A percentile compares a stretch with the other conserved stretches of the same genome.
Evolutionary conservation across 2,329 filamentous ascomycete species (phyloP).

Genomic region (Aspergillus felis): DNA sequence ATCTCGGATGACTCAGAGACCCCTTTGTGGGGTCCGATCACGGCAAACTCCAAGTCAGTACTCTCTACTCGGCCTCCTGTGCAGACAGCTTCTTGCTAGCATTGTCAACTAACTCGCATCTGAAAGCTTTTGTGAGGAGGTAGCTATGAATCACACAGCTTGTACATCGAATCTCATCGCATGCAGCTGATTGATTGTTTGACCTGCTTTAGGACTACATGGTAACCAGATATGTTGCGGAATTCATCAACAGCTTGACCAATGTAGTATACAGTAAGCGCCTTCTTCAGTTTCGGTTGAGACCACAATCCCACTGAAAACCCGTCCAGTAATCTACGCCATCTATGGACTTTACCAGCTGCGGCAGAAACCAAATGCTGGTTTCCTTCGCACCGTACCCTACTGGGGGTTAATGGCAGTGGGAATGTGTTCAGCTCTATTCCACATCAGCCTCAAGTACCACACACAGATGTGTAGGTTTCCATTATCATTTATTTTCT

Average conservation of each 20-base stretch:
- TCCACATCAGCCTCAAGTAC: conserved; percentile 26
- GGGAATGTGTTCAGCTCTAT: conserved; percentile 21
- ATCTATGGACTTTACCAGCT: conserved; percentile 13
- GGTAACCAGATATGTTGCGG: background rate
- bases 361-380: background rate
- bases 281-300: background rate
- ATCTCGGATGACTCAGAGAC: background rate
- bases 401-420: conserved; percentile 21
- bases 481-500: background rate
- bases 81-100: background rate
- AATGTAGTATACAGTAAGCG: background rate
- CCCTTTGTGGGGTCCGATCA: background rate
- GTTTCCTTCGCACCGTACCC: conserved; percentile 8
- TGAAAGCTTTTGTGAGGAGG: background rate
- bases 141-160: background rate
- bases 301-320: background rate
- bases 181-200: background rate
- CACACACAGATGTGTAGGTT: conserved; percentile 25
- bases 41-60: background rate
- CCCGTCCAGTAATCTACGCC: conserved; percentile 18
- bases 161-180: no score
- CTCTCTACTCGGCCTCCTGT: background rate
- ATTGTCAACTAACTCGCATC: background rate
- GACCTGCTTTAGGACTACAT: background rate
- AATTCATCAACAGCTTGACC: background rate